Percentiles rank a stretch among this genome's conserved stretches.
These are phyloP conservation scores for Fusarium sambucinum DNA, from an alignment of 2,329 filamentous ascomycete species.

Conservation along the genomic window DNA sequence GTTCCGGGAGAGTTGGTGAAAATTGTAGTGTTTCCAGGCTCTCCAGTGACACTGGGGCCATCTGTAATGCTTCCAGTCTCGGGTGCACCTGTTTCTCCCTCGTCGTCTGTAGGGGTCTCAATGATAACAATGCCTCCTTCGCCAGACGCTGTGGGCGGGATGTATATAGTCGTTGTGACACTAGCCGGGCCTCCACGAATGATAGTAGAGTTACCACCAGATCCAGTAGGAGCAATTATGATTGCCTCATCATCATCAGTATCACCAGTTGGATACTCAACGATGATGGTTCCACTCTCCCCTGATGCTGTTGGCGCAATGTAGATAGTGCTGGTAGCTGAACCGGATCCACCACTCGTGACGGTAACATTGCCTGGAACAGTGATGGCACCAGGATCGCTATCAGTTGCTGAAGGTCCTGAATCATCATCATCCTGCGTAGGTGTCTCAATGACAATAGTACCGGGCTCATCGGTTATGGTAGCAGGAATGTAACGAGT, in stretches of 20 bases:
- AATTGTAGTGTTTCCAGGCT: slow-evolving; percentile 2
- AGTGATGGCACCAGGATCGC: background rate
- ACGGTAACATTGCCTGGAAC: slow-evolving; percentile 10
- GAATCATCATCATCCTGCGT: background rate
- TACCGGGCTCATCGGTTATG: slow-evolving; percentile 3
- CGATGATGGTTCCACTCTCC: slow-evolving; percentile 5
- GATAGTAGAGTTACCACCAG: slow-evolving; percentile 9
- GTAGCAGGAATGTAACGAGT: slow-evolving; percentile 18
- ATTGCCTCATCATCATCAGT: background rate
- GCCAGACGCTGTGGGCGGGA: slow-evolving; percentile 2
- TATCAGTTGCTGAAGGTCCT: background rate
- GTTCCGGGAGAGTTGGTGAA: slow-evolving; percentile 11
- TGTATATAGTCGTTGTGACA: slow-evolving; percentile 1
- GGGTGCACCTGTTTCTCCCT: rapidly evolving
- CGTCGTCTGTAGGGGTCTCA: slow-evolving; percentile 5
- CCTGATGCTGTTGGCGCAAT: slow-evolving; percentile 1
- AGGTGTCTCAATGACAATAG: slow-evolving; percentile 8
- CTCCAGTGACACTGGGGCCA: rapidly evolving
- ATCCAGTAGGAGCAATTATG: background rate
- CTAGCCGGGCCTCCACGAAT: background rate
- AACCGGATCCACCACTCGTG: slow-evolving; percentile 9
- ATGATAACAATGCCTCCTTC: slow-evolving; percentile 10
- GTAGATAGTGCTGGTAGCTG: slow-evolving; percentile 2
- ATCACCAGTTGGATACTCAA: slow-evolving; percentile 17
- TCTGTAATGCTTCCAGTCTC: background rate